A percentile compares a stretch with the other conserved stretches of the same genome.
phyloP scores from a whole-genome alignment of 768 basidiomycete genomes.

The Sarcomyxa edulis region DNA sequence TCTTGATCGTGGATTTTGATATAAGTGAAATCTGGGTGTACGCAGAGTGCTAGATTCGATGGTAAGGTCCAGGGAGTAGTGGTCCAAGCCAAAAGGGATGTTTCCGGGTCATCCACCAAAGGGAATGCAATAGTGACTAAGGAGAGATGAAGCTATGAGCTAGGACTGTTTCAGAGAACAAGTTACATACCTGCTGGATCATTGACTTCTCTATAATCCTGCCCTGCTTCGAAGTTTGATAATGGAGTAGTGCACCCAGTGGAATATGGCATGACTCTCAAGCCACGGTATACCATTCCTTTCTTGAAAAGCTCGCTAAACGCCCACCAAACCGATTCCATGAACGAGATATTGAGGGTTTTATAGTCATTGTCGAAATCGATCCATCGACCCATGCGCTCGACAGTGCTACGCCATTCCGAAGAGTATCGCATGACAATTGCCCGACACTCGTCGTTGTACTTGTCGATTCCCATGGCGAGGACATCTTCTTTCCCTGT shows the following conservation, averaged over 20 bases:
- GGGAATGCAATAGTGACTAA: slow-evolving; percentile 90
- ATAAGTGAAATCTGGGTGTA: slow-evolving; percentile 94
- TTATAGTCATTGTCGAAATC: slow-evolving; percentile 99
- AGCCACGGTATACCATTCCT: slow-evolving; percentile 86
- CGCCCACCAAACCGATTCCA: slow-evolving; percentile 99
- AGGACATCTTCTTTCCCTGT: slow-evolving; percentile 92
- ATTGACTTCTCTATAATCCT: slow-evolving; percentile 86
- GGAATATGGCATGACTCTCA: slow-evolving; percentile 97
- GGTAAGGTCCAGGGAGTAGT: slow-evolving; percentile 99
- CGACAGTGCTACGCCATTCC: slow-evolving; percentile 93
- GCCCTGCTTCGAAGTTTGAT: slow-evolving; percentile 95
- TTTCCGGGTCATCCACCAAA: slow-evolving; percentile 87
- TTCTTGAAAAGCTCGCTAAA: slow-evolving; percentile 93
- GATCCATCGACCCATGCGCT: slow-evolving; percentile 99
- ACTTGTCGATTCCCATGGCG: slow-evolving; percentile 92
- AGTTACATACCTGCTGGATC: slow-evolving; percentile 77
- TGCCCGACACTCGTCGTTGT: slow-evolving; percentile 93
- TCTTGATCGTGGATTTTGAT: slow-evolving; percentile 94
- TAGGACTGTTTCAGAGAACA: not conserved
- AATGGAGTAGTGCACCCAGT: slow-evolving; percentile 93
- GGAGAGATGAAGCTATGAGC: not conserved
- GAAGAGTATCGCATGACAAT: slow-evolving; percentile 97
- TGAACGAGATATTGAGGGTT: slow-evolving; percentile 87
- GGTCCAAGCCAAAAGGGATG: slow-evolving; percentile 93
- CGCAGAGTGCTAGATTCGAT: slow-evolving; percentile 91